Base-by-base conservation (phyloP, 1,139 yeast species). In the Diutina rugosa region DNA sequence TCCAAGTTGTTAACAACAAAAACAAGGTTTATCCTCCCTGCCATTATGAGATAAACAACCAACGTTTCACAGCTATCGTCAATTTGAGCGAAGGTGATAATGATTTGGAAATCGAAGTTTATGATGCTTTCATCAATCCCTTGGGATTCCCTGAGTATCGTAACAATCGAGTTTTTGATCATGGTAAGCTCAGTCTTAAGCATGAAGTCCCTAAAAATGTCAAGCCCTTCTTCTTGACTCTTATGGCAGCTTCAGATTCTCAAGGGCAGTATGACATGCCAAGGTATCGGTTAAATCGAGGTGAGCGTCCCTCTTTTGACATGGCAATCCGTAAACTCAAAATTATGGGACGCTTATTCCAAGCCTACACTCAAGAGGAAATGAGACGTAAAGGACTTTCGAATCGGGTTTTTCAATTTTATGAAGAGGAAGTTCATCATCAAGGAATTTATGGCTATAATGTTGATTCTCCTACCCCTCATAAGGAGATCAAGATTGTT, bases 351-450 rank as follows among this genome's bases (percentile, higher is more conserved):
- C 77, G 97, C 63, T 68, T 93, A 68, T 90, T 90, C 96, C 91
- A 90, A 64, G 96, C 97, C 0, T 91, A 82, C 67, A 91, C 98
- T 0, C 85, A 85, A 62, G 97, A 93, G 62, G 97, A 91, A 66
- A 90, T 93, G 96, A 71, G 84, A 58, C 72, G 84, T 48, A 78
- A 80, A 56, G 95, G 95, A 0, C 80, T 89, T 63, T 96, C 97
- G 32, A 82, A 86, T 61, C 72, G 98, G 58, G 78, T 87, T 5
- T 90, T 90, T 69, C 82, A 84, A 59, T 86, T 90, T 62, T 85
- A 78, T 6, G 97, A 93, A 63, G 96, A 88, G 63, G 53, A 66
- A 1, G 63, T 61, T 4, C 56, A 61, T 10, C 61, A 65, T 51
- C 77, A 73, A 59, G 63, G 67, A 0, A 57, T 76, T 2, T 76